Evolutionary conservation across 2,329 filamentous ascomycete species (phyloP).

Genomic region (Beauveria rudraprayagi): DNA sequence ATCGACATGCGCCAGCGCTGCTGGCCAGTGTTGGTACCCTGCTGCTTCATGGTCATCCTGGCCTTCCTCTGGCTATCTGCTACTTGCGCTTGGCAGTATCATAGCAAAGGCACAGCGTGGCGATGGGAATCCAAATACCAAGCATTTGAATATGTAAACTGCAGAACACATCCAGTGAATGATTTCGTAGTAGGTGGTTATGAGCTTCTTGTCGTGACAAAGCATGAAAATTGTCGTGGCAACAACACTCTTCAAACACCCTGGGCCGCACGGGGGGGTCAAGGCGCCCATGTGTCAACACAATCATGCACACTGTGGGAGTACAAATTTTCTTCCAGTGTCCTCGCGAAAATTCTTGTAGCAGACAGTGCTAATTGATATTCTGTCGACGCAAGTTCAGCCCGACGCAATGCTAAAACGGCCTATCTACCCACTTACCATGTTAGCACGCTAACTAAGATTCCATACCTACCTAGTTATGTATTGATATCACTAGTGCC

Average conservation of each 20-base stretch:
- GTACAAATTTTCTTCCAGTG: neutral
- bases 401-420: too few relatives aligned
- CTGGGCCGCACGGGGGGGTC: neutral
- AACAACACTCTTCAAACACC: slow-evolving; percentile 10
- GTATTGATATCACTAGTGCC: too few relatives aligned
- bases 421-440: too few relatives aligned
- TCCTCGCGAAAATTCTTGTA: too few relatives aligned
- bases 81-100: neutral
- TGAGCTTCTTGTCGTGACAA: neutral
- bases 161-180: neutral
- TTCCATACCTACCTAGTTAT: too few relatives aligned
- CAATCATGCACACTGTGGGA: neutral
- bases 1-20: slow-evolving; percentile 44
- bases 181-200: neutral
- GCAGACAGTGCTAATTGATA: too few relatives aligned
- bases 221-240: neutral
- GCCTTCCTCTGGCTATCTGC: neutral
- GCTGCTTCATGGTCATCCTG: slow-evolving; percentile 22
- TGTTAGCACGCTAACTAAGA: too few relatives aligned
- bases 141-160: neutral
- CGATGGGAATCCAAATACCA: neutral
- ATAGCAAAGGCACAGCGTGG: neutral
- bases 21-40: slow-evolving; percentile 20
- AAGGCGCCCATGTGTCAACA: neutral
- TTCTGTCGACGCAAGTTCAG: too few relatives aligned